These are phyloP conservation scores for Vicia villosa DNA, from an alignment of 306 rosid species.

Conservation along the genomic window DNA sequence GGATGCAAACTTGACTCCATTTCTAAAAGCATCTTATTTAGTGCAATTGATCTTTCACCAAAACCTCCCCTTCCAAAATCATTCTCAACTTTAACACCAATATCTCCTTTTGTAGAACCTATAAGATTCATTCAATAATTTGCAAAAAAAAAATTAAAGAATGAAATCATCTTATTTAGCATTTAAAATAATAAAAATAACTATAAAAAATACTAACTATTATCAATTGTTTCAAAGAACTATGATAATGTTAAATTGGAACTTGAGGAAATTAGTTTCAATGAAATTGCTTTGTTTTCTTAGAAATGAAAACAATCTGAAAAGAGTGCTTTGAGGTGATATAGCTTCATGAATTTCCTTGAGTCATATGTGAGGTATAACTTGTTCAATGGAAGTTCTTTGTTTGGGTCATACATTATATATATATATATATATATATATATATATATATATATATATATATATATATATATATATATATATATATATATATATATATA, in stretches of 20 bases:
- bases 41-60: conserved; percentile 42
- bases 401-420: conserved; percentile 42
- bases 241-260: background rate
- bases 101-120: conserved; percentile 34
- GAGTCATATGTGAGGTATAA: conserved; percentile 38
- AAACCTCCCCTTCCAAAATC: conserved; percentile 33
- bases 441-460: too few species aligned
- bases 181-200: too few species aligned
- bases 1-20: too few species aligned
- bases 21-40: conserved; percentile 13
- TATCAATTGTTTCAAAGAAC: background rate
- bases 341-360: conserved; percentile 11
- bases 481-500: too few species aligned
- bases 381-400: conserved; percentile 38
- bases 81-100: conserved; percentile 40
- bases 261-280: conserved; percentile 12
- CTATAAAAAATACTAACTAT: too few species aligned
- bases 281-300: conserved; percentile 30
- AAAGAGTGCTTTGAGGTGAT: conserved; percentile 22
- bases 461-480: too few species aligned
- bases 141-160: too few species aligned
- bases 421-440: too few species aligned
- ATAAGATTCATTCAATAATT: background rate
- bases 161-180: too few species aligned
- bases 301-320: conserved; percentile 36